These are phyloP conservation scores for Cymbidium sinense DNA, from an alignment of 106 monocot species.

Conservation along the genomic window DNA sequence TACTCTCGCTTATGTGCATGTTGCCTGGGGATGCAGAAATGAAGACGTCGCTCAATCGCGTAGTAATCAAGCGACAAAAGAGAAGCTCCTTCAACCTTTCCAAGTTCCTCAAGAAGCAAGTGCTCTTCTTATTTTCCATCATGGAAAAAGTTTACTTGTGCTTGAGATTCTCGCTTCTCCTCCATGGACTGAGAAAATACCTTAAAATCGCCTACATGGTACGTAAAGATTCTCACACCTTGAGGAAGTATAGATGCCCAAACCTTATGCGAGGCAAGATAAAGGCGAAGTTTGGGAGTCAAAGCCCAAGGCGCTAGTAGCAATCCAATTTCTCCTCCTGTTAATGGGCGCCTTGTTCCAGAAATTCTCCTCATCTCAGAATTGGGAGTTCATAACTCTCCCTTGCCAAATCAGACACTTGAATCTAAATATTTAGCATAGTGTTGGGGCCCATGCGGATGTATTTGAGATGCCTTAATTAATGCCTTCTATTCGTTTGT, in stretches of 20 bases:
- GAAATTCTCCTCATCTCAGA: slow-evolving; percentile 81
- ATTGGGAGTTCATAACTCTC: slow-evolving; percentile 82
- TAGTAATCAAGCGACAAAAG: slow-evolving; percentile 90
- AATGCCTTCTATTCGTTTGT: too few relatives aligned
- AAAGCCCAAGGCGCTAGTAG: slow-evolving; percentile 89
- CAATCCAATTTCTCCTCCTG: slow-evolving; percentile 85
- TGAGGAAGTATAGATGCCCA: background rate
- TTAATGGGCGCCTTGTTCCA: slow-evolving; percentile 76
- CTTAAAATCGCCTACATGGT: background rate
- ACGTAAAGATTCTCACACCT: background rate
- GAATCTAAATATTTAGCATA: too few relatives aligned
- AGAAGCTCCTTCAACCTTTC: slow-evolving; percentile 81
- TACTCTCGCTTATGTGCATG: too few relatives aligned
- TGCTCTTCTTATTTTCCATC: slow-evolving; percentile 96
- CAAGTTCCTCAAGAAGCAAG: slow-evolving; percentile 66
- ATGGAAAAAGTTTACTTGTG: slow-evolving; percentile 71
- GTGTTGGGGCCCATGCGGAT: too few relatives aligned
- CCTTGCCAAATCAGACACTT: slow-evolving; percentile 98
- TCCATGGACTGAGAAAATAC: slow-evolving; percentile 50
- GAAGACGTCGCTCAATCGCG: slow-evolving; percentile 80
- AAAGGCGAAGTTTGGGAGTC: slow-evolving; percentile 73
- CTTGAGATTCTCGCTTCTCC: slow-evolving; percentile 80
- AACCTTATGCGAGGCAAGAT: slow-evolving; percentile 98
- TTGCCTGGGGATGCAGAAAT: slow-evolving; percentile 97
- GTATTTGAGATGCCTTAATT: too few relatives aligned